Conservation (phyloP, 768 basidiomycete species). For the Mycena metata region DNA sequence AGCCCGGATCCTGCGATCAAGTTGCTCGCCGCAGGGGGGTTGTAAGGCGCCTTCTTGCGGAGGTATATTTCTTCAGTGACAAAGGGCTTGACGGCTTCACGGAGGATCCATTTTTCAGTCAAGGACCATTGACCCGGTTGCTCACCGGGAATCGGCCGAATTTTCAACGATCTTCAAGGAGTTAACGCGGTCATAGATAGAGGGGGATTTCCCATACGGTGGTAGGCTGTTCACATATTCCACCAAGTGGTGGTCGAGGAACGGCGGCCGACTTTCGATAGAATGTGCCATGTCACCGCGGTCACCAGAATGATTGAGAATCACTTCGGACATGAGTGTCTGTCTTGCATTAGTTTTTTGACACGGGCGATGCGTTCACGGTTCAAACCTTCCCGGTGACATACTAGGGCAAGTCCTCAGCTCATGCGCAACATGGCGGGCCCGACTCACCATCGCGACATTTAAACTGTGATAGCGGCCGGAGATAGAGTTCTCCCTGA, state of each 20-base stretch:
- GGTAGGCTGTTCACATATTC: constrained; percentile 34
- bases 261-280: constrained; percentile 33
- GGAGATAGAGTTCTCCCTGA: constrained; percentile 10
- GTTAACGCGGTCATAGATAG: not conserved
- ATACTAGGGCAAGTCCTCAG: not conserved
- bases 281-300: constrained; percentile 32
- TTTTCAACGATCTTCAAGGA: constrained; percentile 20
- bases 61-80: constrained; percentile 37
- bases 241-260: constrained; percentile 37
- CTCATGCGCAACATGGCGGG: no score
- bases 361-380: no score
- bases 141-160: constrained; percentile 7
- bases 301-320: constrained; percentile 28
- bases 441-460: constrained; percentile 23
- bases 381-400: not conserved
- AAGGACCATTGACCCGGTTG: constrained; percentile 19
- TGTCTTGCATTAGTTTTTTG: constrained; percentile 18
- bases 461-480: constrained; percentile 34
- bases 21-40: constrained; percentile 22
- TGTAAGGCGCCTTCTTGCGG: constrained; percentile 31
- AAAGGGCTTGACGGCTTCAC: constrained; percentile 36
- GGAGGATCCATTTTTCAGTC: constrained; percentile 37
- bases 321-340: constrained; percentile 16
- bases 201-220: constrained; percentile 12
- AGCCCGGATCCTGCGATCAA: not conserved